Evolutionary conservation across 345 rosid species (phyloP), one percentile per base, ranked within the genome.

Genomic region (Jatropha curcas): DNA sequence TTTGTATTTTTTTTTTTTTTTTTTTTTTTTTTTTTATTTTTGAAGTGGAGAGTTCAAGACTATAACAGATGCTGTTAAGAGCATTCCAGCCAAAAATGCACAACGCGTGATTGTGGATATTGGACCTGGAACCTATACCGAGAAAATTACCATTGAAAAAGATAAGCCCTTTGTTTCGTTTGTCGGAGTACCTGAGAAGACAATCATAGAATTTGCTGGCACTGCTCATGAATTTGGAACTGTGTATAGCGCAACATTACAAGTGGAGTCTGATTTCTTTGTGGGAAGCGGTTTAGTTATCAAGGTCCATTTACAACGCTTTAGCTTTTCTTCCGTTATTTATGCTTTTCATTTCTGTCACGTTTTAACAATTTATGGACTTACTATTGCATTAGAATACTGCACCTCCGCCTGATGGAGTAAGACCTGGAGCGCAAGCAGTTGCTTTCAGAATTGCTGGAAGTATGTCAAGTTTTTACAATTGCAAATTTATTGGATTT

Each of bases 231-330:
- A 81, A 64, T 87, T 62, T 25, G 98, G 98, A 63, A 89, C 92
- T 1, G 83, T 88, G 7, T 76, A 88, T 10, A 90, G 94, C 45
- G 98, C 95, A 31, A 82, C 87, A 22, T 53, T 93, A 58, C 83
- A 86, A 4, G 86, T 78, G 6, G 75, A 78, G 61, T 74, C 90
- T 17, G 93, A 89, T 72, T 88, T 83, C 69, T 93, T 93, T 79
- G 71, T 82, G 31, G 97, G n/a, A n/a, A n/a, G n/a, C n/a, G n/a
- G n/a, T n/a, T n/a, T n/a, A n/a, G n/a, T n/a, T n/a, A n/a, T n/a
- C n/a, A n/a, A n/a, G n/a, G n/a, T n/a, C n/a, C n/a, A 46, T 35
- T 35, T 6, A 35, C 6, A 35, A 35, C 6, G 6, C 6, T 35
- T 35, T 35, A 2, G 6, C 4, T 35, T 35, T 35, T 35, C 39